Conservation (phyloP, 768 basidiomycete genomes). For the Ramaria sp. region DNA sequence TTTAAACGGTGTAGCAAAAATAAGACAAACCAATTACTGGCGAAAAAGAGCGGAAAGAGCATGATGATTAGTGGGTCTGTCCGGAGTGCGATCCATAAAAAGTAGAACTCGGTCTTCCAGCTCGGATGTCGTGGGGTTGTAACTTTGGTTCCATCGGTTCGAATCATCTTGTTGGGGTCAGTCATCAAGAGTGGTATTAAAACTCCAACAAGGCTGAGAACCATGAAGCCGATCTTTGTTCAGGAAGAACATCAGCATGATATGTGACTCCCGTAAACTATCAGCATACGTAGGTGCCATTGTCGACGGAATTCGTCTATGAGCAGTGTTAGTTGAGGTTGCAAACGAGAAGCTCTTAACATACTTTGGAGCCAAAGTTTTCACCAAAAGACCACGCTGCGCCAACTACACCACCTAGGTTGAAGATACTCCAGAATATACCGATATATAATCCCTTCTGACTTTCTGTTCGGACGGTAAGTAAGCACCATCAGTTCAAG, state of each 20-base stretch:
- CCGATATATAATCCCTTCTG: conserved; percentile 72
- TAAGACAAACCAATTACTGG: conserved; percentile 55
- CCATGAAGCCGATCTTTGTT: conserved; percentile 59
- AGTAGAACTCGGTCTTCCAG: conserved; percentile 66
- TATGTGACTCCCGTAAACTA: background rate
- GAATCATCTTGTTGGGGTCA: conserved; percentile 58
- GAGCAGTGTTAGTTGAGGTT: background rate
- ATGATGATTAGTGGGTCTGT: conserved; percentile 64
- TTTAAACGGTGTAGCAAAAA: background rate
- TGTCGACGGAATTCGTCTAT: conserved; percentile 38
- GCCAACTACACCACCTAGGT: conserved; percentile 71
- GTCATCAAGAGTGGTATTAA: conserved; percentile 59
- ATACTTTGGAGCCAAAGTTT: conserved; percentile 53
- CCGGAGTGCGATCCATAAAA: conserved; percentile 54
- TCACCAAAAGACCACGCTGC: conserved; percentile 62
- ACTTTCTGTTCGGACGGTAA: conserved; percentile 26
- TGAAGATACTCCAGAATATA: conserved; percentile 81
- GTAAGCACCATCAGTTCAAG: background rate
- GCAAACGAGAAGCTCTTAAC: conserved; percentile 13
- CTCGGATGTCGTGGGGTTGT: conserved; percentile 52
- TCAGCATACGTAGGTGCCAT: conserved; percentile 62
- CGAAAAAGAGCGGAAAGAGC: conserved; percentile 79
- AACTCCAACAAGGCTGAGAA: conserved; percentile 62
- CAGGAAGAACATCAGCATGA: conserved; percentile 1
- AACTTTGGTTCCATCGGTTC: conserved; percentile 66